Base-by-base conservation (phyloP, 768 basidiomycete species). In the Galerina marginata region DNA sequence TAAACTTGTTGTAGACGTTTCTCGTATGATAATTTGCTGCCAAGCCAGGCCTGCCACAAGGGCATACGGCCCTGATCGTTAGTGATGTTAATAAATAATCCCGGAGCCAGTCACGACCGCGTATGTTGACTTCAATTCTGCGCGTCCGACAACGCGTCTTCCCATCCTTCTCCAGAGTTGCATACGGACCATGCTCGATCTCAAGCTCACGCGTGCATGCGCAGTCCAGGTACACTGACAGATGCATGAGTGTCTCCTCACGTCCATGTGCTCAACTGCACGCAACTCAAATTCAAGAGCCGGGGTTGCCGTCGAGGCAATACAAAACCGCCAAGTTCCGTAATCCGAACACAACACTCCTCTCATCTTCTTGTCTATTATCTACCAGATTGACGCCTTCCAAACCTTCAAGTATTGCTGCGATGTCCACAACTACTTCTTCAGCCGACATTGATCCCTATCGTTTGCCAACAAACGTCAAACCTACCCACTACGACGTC, bases 401-500 rank as follows among this genome's bases (percentile, higher is more conserved):
- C 45, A 57, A 37, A 16, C 42, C 16, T 54, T 46, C 57, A 26
- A n/a, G 49, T 44, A 45, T 55, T 51, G 37, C 53, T 25, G 37
- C 61, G 47, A 77, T 79, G 75, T 69, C 71, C 25, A 64, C 72
- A 23, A 54, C 68, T 45, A 52, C 65, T 16, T 38, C 64, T 9
- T 57, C 69, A 53, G 62, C 60, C 20, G 56, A 67, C 9, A 66
- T 71, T 11, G 72, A 79, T 65, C 71, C 79, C 57, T 84, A 84
- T 67, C 86, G 91, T 66, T 83, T 93, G 54, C 90, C 91, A 16
- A 79, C 80, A 1, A 76, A 87, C 63, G 83, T 91, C 55, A 85
- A 81, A 66, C 88, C 92, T 11, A 81, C 74, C 6, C 92, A 95
- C 71, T 96, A 95, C 73, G 89, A 92, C 65, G 69, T 95, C 51